Conservation (phyloP, 2,329 filamentous ascomycete species). For the Fusarium floridanum region DNA sequence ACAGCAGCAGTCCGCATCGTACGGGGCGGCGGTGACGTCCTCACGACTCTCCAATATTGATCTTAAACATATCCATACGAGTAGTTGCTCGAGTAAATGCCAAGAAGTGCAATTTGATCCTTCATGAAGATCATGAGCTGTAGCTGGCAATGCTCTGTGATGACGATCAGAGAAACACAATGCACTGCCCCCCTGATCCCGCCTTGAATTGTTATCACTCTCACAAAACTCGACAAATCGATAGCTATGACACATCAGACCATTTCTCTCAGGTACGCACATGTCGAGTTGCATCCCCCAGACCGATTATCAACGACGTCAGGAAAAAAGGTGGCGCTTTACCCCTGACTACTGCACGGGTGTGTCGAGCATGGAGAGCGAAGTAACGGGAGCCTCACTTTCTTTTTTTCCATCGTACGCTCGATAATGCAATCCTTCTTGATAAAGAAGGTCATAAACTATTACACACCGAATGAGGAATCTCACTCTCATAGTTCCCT, state of each 20-base stretch:
- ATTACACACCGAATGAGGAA: not conserved
- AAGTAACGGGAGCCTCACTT: not conserved
- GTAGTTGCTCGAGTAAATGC: not conserved
- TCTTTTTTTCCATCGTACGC: not conserved
- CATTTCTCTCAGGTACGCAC: not conserved
- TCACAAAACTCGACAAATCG: not conserved
- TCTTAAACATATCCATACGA: not conserved
- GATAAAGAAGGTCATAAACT: not conserved
- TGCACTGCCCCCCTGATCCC: not conserved
- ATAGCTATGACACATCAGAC: conserved; percentile 1
- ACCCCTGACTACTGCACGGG: not conserved
- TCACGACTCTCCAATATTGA: not conserved
- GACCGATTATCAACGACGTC: not conserved
- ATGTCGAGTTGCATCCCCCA: not conserved
- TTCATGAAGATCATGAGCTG: not conserved
- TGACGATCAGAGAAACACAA: not conserved
- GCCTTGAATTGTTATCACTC: not conserved
- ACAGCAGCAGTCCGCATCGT: not conserved
- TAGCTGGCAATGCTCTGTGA: not conserved
- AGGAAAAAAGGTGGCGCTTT: not conserved
- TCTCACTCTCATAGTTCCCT: not conserved
- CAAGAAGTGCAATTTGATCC: not conserved
- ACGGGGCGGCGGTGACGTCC: not conserved
- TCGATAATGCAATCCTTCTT: not conserved
- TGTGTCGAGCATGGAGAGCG: not conserved